phyloP scores from a whole-genome alignment of 805 yeast genomes.

The Cyberlindnera samutprakarnensis region DNA sequence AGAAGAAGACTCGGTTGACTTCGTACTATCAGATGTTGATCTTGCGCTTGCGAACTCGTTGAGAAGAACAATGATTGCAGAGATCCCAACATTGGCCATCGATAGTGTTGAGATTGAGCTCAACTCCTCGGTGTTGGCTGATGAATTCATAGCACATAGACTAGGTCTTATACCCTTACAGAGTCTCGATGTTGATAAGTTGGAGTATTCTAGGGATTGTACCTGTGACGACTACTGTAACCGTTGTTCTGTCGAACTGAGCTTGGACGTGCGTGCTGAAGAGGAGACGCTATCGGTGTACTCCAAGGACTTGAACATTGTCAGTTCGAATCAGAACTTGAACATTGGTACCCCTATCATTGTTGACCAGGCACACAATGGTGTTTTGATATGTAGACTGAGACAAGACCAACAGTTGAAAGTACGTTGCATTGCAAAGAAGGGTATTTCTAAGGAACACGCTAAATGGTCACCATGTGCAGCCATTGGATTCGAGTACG shows the following conservation, averaged over 20 bases:
- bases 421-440: slow-evolving; percentile 89
- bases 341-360: slow-evolving; percentile 80
- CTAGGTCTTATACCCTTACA: slow-evolving; percentile 87
- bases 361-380: slow-evolving; percentile 66
- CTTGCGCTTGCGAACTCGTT: slow-evolving; percentile 86
- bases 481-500: slow-evolving; percentile 94
- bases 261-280: slow-evolving; percentile 83
- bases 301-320: slow-evolving; percentile 65
- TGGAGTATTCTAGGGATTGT: slow-evolving; percentile 90
- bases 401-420: slow-evolving; percentile 88
- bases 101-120: slow-evolving; percentile 92
- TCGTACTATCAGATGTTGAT: slow-evolving; percentile 81
- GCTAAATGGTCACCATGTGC: slow-evolving; percentile 98
- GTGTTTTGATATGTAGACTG: slow-evolving; percentile 86
- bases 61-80: slow-evolving; percentile 88
- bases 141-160: slow-evolving; percentile 92
- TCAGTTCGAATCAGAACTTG: slow-evolving; percentile 29
- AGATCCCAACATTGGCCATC: slow-evolving; percentile 93
- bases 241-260: slow-evolving; percentile 84
- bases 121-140: slow-evolving; percentile 93
- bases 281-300: slow-evolving; percentile 83
- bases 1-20: slow-evolving; percentile 82
- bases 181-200: slow-evolving; percentile 73
- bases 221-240: slow-evolving; percentile 98
- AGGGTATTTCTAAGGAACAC: slow-evolving; percentile 95